Percentiles rank a stretch among this genome's conserved stretches.
phyloP scores from a whole-genome alignment of 352 stramenopile genomes.

The Pythium insidiosum region DNA sequence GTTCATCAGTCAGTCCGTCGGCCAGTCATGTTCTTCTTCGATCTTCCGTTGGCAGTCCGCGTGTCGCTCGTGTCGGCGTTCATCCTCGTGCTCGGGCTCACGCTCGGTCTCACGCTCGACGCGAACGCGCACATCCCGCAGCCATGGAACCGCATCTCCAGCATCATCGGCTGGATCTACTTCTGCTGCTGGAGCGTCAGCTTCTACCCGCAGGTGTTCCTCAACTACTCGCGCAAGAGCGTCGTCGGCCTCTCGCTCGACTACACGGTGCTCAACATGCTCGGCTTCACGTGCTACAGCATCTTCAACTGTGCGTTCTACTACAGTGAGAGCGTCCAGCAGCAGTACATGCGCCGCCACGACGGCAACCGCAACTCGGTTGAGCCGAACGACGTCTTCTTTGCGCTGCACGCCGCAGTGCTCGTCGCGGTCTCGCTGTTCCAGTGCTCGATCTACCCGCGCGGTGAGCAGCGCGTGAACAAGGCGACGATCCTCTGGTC shows the following conservation, averaged over 20 bases:
- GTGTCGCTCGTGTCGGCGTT: conserved; percentile 31
- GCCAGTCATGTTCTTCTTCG: too few relatives aligned
- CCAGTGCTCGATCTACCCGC: conserved; percentile 89
- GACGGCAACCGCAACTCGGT: conserved; percentile 77
- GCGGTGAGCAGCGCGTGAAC: conserved; percentile 48
- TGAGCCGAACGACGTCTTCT: conserved; percentile 90
- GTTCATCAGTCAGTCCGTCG: too few relatives aligned
- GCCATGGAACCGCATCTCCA: conserved; percentile 80
- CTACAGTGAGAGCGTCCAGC: conserved; percentile 77
- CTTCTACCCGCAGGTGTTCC: conserved; percentile 92
- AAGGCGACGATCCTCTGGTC: conserved; percentile 56
- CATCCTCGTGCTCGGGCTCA: conserved; percentile 47
- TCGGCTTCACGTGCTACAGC: conserved; percentile 93
- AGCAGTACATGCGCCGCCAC: conserved; percentile 83
- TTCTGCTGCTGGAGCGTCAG: conserved; percentile 88
- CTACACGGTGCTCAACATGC: conserved; percentile 91
- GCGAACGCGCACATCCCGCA: conserved; percentile 75
- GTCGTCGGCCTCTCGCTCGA: conserved; percentile 90
- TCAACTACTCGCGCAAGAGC: conserved; percentile 86
- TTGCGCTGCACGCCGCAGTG: conserved; percentile 89
- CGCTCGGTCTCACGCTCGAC: conserved; percentile 48
- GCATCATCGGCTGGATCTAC: conserved; percentile 88
- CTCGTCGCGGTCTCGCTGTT: conserved; percentile 84
- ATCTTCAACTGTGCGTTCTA: conserved; percentile 93
- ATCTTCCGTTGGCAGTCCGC: too few relatives aligned